Evolutionary conservation across 1,284 basidiomycete species (phyloP), one percentile per base, ranked within the genome.

Genomic region (Austropuccinia psidii): DNA sequence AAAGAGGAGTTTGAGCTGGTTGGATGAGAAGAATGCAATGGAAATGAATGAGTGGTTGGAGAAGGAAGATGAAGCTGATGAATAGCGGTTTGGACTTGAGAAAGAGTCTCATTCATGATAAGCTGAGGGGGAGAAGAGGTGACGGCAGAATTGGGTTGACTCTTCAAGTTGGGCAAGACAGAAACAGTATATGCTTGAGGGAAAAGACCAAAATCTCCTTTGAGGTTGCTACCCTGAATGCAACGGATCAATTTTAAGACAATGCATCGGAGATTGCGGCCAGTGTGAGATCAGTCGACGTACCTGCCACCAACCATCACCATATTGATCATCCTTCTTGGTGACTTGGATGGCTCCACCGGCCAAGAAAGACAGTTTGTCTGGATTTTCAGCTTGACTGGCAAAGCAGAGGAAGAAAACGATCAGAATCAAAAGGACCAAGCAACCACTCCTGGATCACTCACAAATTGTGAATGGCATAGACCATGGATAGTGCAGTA

Each of bases 261-360:
- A 31, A 45, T n/a, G 33, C 1, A 4, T 17, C 47, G 33, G 31
- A 55, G 19, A 29, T 15, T 6, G 58, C n/a, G n/a, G n/a, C n/a
- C n/a, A n/a, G 54, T 39, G 70, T 64, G 74, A 58, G 76, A 47
- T 75, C 29, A 39, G 7, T 6, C 15, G 3, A 84, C 90, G 82
- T 78, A 93, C 93, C 86, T 92, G 89, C 92, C 91, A 98, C 95
- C 95, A 98, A n/a, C 95, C 95, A 81, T 98, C 95, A 50, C 87
- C 87, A 80, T 93, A 98, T 74, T 88, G 83, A 76, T 98, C 95
- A 81, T 98, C 95, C 82, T 87, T 90, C 84, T 98, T 94, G 50
- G 97, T 77, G 52, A 98, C 87, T 78, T 90, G 87, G 78, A 98
- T 93, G 76, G 86, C 85, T 77, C 98, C 92, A 8, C 93, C 94